Evolutionary conservation across 1,284 basidiomycete species (phyloP).

Genomic region (Ceratobasidium sp.): DNA sequence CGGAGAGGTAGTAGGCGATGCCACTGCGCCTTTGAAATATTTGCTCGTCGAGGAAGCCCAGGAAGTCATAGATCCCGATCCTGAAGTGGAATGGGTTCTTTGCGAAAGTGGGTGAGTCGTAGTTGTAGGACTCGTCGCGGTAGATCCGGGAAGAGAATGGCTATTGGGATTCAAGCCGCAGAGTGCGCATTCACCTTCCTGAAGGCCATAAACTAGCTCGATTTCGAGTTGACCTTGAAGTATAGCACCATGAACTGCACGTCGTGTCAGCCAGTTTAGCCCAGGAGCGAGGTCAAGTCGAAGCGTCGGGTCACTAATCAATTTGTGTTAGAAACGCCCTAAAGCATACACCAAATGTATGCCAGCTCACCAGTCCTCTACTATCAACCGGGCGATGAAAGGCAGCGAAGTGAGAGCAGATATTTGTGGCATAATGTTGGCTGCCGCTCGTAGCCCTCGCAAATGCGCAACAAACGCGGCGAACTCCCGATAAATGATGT

Average conservation of each 20-base stretch:
- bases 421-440: conserved; percentile 65
- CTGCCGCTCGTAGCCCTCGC: conserved; percentile 69
- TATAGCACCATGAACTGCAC: conserved; percentile 85
- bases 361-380: conserved; percentile 83
- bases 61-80: conserved; percentile 9
- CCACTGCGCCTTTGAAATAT: conserved; percentile 39
- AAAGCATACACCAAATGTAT: conserved; percentile 29
- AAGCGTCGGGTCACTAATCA: conserved; percentile 82
- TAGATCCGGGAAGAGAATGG: conserved; percentile 43
- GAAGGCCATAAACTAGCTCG: conserved; percentile 70
- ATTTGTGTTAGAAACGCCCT: not conserved
- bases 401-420: conserved; percentile 77
- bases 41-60: conserved; percentile 41
- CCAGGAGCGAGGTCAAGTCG: conserved; percentile 94
- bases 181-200: conserved; percentile 42
- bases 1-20: conserved; percentile 22
- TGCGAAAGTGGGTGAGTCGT: conserved; percentile 43
- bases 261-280: conserved; percentile 89
- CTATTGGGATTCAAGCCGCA: conserved; percentile 39
- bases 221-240: conserved; percentile 87
- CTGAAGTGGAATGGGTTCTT: conserved; percentile 7
- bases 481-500: conserved; percentile 88
- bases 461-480: conserved; percentile 81
- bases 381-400: conserved; percentile 80
- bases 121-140: conserved; percentile 39